Evolutionary conservation across 2,329 filamentous ascomycete genomes (phyloP).

Genomic region (Trichophyton rubrum): DNA sequence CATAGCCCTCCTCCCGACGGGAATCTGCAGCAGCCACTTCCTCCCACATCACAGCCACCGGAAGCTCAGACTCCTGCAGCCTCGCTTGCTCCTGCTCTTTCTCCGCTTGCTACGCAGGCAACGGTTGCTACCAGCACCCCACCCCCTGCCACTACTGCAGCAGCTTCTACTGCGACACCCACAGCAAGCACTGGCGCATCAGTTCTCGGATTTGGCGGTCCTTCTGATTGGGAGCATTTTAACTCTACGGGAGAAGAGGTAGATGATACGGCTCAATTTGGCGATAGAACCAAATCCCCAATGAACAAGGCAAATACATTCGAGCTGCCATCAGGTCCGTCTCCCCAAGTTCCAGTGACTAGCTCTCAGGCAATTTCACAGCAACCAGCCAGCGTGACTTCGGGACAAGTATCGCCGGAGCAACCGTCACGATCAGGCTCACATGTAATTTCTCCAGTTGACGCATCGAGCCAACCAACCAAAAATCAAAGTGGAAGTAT

Average conservation of each 20-base stretch:
- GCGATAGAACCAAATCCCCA: not conserved
- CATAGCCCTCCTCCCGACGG: slow-evolving; percentile 10
- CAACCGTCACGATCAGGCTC: not conserved
- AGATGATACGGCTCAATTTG: slow-evolving; percentile 21
- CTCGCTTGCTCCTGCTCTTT: slow-evolving; percentile 16
- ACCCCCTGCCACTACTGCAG: slow-evolving; percentile 5
- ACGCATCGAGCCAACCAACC: not conserved
- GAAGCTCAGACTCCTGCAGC: slow-evolving; percentile 13
- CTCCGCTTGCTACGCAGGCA: slow-evolving; percentile 8
- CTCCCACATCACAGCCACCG: slow-evolving; percentile 11
- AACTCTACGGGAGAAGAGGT: slow-evolving; percentile 24
- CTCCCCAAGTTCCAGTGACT: not conserved
- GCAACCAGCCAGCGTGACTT: not conserved
- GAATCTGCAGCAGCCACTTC: slow-evolving; percentile 9
- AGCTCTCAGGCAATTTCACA: not conserved
- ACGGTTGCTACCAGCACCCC: slow-evolving; percentile 5
- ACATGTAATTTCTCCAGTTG: not conserved
- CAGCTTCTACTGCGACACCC: not conserved
- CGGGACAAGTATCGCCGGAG: not conserved
- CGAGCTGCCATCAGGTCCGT: not conserved
- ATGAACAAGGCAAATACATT: not conserved
- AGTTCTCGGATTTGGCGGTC: slow-evolving; percentile 30
- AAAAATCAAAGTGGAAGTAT: slow-evolving; percentile 1
- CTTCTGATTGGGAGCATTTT: slow-evolving; percentile 39
- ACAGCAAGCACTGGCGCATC: slow-evolving; percentile 15